Base-by-base conservation (phyloP, 352 stramenopile species). In the Thraustochytrium sp. region DNA sequence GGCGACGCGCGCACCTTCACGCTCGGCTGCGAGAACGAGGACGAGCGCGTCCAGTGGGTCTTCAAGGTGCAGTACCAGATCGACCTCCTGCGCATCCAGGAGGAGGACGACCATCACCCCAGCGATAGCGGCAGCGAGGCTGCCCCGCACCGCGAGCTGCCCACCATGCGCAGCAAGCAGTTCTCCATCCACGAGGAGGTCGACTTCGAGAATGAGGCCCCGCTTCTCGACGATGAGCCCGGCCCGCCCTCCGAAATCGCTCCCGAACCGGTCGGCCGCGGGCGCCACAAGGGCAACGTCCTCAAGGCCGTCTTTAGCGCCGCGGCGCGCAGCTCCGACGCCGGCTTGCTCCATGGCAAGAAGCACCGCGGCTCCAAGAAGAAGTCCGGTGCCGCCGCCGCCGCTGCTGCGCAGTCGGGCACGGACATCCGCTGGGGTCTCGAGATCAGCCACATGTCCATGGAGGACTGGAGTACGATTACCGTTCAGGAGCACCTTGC, bases 21-120 rank as follows among this genome's bases (percentile, higher is more conserved):
- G 13, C 68, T 80, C 0, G 68, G 44, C 34, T 61, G 48, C 37
- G 68, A 61, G 68, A 44, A 46, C 51, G 46, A 34, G 18, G 48
- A 80, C 26, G 68, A 80, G 26, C 68, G 68, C 26, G 40, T 80
- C 16, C 48, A 80, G 68, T 80, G 68, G 68, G 42, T 80, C 0
- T 80, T 36, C 68, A 9, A 51, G 8, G 68, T 80, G 18, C 68
- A 80, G 42, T 80, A 80, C 51, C 23, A 76, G 68, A 61, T 80
- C n/a, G 68, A 80, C 34, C 38, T 80, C 4, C 68, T 80, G 5
- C 76, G 76, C 11, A 46, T 80, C 1, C 48, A 72, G 29, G 40
- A 21, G 13, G 26, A 68, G 42, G 53, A n/a, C 44, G 53, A 26
- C 42, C 36, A 75, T 4, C 3, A 3, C 2, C 11, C 38, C 11